Evolutionary conservation across 495 filamentous ascomycete species (phyloP).

Genomic region (Podospora pseudoanserina): DNA sequence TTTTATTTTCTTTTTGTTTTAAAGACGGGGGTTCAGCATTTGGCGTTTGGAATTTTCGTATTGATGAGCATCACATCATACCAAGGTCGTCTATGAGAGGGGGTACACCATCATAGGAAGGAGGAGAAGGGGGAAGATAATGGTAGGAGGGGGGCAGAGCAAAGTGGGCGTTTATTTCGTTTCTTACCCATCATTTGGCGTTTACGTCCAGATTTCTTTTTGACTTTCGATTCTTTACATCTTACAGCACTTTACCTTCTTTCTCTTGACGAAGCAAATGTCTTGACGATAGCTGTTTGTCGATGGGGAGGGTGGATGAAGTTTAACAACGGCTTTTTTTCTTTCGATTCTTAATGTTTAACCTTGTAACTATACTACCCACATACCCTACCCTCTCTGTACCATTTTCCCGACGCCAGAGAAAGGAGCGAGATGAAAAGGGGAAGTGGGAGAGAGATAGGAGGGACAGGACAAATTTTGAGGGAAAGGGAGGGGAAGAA

Average conservation of each 20-base stretch:
- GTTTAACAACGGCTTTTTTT: not conserved
- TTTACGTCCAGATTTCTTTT: not conserved
- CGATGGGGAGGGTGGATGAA: not conserved
- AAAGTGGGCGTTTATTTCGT: not conserved
- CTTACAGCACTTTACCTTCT: not conserved
- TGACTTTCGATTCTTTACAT: not conserved
- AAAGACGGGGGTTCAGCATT: not conserved
- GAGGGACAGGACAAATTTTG: not conserved
- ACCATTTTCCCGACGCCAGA: not conserved
- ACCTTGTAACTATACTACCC: not conserved
- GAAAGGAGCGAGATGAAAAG: not conserved
- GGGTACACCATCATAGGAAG: not conserved
- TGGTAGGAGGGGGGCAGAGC: not conserved
- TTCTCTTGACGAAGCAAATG: not conserved
- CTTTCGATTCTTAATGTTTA: not conserved
- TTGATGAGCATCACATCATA: not conserved
- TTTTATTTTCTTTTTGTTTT: not conserved
- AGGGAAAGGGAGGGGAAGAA: not conserved
- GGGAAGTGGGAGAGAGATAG: not conserved
- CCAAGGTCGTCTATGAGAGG: not conserved
- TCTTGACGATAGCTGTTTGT: not conserved
- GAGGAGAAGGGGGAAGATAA: not conserved
- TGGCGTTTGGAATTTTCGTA: not conserved
- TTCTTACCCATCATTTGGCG: not conserved
- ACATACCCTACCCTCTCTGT: not conserved